Evolutionary conservation across 164 flowering plant genomes (phyloP), one percentile per base, ranked within the genome.

Genomic region (Tinospora cordifolia): DNA sequence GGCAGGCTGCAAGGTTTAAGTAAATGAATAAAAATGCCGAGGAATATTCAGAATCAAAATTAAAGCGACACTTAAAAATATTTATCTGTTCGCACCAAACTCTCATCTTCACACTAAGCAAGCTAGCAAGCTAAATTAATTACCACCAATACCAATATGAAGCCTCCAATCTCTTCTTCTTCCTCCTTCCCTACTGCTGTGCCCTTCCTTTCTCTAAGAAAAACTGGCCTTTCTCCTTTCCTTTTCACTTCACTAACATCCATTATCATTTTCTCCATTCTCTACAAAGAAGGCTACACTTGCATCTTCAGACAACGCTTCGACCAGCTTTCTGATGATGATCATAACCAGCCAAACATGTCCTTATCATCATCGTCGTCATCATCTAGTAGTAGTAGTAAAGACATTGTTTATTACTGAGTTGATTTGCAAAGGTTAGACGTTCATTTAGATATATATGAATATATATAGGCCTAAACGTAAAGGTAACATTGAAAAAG

Each of bases 181-280:
- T 70, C 72, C 3, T 60, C 72, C 21, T 19, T 15, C 9, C 6
- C 24, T 54, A 5, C 36, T 30, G 36, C 36, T 30, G 4, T 30
- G 2, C 4, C 21, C 60, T 19, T 7, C 1, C 21, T 54, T 10
- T 71, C 81, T 25, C 57, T 77, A 0, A 75, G 88, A 63, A 89
- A 84, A 66, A 46, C 78, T n/a, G 84, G 84, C 19, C 63, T 88
- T 68, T 85, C 98, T 34, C 86, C 88, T 6, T 85, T 78, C 71
- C 81, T 88, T 77, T 75, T 85, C 81, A 76, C 87, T 47, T 67
- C 87, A 6, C 17, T 71, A 1, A 79, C 84, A 41, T 87, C 89
- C 90, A 79, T 89, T 71, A 27, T 88, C 82, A 82, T 90, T 72
- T 81, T 88, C 69, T 68, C 86, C 59, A 46, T 86, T 62, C 86